phyloP scores from a whole-genome alignment of 805 yeast genomes.

The Ogataea nitratoaversa region DNA sequence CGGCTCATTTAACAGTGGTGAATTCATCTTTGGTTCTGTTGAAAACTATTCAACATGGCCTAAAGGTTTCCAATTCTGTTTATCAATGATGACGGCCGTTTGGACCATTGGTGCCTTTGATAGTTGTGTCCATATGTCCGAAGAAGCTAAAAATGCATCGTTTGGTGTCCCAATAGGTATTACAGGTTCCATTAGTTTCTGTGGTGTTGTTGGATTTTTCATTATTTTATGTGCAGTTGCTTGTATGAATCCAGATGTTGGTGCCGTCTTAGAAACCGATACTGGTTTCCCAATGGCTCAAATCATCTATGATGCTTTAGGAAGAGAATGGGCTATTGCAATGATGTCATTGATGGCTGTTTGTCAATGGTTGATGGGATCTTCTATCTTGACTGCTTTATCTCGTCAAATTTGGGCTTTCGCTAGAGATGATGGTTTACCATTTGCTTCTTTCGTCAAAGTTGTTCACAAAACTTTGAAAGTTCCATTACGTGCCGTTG shows the following conservation, averaged over 20 bases:
- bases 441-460: conserved; percentile 52
- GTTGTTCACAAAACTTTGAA: conserved; percentile 50
- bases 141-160: conserved; percentile 62
- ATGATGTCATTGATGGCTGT: conserved; percentile 53
- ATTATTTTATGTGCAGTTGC: conserved; percentile 52
- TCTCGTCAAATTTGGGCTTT: conserved; percentile 75
- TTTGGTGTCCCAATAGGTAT: conserved; percentile 65
- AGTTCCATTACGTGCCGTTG: conserved; percentile 66
- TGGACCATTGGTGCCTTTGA: conserved; percentile 79
- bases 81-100: conserved; percentile 53
- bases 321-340: conserved; percentile 61
- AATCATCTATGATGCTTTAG: conserved; percentile 57
- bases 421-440: conserved; percentile 74
- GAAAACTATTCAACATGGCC: conserved; percentile 53
- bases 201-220: conserved; percentile 56
- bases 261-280: conserved; percentile 36
- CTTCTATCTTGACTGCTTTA: conserved; percentile 56
- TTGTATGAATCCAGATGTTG: conserved; percentile 45
- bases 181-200: conserved; percentile 50
- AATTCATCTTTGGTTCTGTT: conserved; percentile 51
- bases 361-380: conserved; percentile 66
- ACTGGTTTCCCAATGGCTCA: conserved; percentile 67
- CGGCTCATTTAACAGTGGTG: conserved; percentile 41
- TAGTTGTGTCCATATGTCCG: conserved; percentile 68
- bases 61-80: conserved; percentile 49